phyloP scores from a whole-genome alignment of 805 yeast genomes.

The Lachancea sp. region DNA sequence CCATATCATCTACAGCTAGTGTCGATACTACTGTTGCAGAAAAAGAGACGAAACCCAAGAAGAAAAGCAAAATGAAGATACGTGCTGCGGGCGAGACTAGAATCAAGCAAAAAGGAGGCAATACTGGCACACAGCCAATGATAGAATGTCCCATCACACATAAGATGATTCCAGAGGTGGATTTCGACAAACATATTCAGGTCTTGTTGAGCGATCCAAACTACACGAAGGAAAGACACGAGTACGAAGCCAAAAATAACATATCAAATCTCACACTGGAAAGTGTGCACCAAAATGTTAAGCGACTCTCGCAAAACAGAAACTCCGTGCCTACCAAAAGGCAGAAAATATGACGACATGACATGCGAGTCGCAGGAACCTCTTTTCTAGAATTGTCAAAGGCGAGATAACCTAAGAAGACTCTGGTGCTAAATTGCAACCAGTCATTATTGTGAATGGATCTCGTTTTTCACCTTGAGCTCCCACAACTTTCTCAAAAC shows the following conservation, averaged over 20 bases:
- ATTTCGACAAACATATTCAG: constrained; percentile 66
- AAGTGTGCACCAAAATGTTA: constrained; percentile 58
- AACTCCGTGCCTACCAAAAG: constrained; percentile 3
- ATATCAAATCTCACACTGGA: constrained; percentile 44
- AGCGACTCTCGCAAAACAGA: constrained; percentile 29
- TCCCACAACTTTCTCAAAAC: no score
- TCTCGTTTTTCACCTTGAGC: no score
- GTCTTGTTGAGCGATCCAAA: constrained; percentile 70
- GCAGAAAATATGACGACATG: constrained; percentile 3
- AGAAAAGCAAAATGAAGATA: constrained; percentile 51
- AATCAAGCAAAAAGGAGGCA: constrained; percentile 18
- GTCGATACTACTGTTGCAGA: not conserved
- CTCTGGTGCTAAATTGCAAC: no score
- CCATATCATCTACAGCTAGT: not conserved
- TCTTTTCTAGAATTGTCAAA: no score
- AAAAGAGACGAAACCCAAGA: constrained; percentile 10
- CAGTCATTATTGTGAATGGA: no score
- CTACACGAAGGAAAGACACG: constrained; percentile 58
- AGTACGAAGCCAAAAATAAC: constrained; percentile 51
- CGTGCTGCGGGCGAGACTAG: constrained; percentile 69
- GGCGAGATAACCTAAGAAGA: no score
- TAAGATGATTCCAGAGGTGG: constrained; percentile 57
- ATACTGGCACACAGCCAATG: constrained; percentile 8
- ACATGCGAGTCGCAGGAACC: no score
- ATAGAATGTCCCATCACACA: constrained; percentile 80